phyloP scores from a whole-genome alignment of 768 basidiomycete species.

The Hysterangium stoloniferum region DNA sequence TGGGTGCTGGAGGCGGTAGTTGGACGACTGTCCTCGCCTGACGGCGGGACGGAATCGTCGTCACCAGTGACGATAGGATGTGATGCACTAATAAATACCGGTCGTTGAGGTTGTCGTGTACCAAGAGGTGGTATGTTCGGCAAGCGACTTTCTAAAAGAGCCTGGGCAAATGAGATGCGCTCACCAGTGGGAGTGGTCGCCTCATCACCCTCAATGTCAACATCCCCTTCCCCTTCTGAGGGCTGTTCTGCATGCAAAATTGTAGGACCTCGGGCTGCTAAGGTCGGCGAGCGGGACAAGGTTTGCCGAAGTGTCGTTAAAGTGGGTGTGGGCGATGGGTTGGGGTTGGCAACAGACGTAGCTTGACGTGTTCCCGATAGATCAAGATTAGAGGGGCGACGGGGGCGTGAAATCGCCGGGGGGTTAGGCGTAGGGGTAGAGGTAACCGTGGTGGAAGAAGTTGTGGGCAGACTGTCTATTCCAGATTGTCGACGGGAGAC shows the following conservation, averaged over 20 bases:
- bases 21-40: conserved; percentile 31
- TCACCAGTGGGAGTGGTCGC: conserved; percentile 38
- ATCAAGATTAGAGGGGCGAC: conserved; percentile 63
- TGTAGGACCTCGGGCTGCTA: conserved; percentile 18
- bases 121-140: conserved; percentile 70
- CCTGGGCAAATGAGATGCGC: conserved; percentile 63
- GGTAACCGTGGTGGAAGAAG: conserved; percentile 23
- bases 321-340: conserved; percentile 56
- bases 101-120: conserved; percentile 54
- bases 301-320: conserved; percentile 61
- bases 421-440: background rate
- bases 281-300: conserved; percentile 40
- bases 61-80: conserved; percentile 31
- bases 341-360: conserved; percentile 25
- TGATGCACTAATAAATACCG: conserved; percentile 52
- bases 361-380: conserved; percentile 36
- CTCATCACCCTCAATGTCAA: conserved; percentile 56
- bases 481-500: conserved; percentile 3
- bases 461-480: conserved; percentile 23
- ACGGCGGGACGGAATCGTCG: conserved; percentile 26
- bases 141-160: conserved; percentile 69
- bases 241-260: conserved; percentile 15
- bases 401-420: conserved; percentile 4
- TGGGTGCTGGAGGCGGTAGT: conserved; percentile 21
- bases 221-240: conserved; percentile 25